phyloP scores from a whole-genome alignment of 306 rosid genomes.

The Acacia confusa region DNA sequence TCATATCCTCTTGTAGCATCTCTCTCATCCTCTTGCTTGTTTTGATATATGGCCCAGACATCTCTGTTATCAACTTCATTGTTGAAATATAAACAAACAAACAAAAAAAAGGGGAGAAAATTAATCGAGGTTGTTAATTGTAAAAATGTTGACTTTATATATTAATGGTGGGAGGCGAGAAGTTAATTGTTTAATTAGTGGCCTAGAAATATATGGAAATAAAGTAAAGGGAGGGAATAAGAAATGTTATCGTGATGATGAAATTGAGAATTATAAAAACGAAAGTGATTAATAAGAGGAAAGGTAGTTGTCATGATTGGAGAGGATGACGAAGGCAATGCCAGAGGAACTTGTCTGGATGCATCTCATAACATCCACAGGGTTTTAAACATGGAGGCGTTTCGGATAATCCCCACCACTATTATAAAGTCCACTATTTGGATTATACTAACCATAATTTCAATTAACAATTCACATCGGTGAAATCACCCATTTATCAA shows the following conservation, averaged over 20 bases:
- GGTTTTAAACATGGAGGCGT: conserved; percentile 7
- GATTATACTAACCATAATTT: background rate
- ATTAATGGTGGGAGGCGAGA: background rate
- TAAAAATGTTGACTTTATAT: background rate
- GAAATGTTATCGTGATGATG: background rate
- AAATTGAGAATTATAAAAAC: background rate
- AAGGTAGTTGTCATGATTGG: conserved; percentile 39
- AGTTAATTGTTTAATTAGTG: conserved; percentile 16
- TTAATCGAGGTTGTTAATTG: background rate
- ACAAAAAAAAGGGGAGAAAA: background rate
- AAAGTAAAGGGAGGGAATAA: conserved; percentile 7
- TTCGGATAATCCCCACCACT: conserved; percentile 27
- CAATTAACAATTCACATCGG: background rate
- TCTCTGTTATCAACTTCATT: too few species aligned
- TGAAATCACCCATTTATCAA: conserved; percentile 11
- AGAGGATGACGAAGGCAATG: conserved; percentile 45
- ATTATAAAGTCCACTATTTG: conserved; percentile 21
- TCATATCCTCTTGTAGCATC: background rate
- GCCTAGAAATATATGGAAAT: conserved; percentile 26
- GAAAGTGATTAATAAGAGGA: background rate
- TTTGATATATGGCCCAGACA: background rate
- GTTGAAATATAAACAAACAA: background rate
- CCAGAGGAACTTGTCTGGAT: conserved; percentile 60
- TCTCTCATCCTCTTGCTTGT: conserved; percentile 2
- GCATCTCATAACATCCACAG: conserved; percentile 35